phyloP scores from a whole-genome alignment of 371 early-diverging fungal species.

The Mortierella sp. region DNA sequence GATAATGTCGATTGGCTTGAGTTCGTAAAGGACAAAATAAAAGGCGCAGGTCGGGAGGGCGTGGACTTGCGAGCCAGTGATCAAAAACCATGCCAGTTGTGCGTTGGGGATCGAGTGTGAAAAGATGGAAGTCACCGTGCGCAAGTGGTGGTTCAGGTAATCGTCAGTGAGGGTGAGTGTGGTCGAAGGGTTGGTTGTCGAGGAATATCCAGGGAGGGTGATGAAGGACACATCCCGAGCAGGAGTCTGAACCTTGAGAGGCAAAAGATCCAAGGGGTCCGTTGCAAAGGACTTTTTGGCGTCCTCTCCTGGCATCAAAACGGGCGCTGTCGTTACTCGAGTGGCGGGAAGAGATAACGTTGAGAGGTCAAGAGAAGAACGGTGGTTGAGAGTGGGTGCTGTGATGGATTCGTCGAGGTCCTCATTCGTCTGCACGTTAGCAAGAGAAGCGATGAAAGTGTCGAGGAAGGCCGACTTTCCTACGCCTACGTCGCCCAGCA shows the following conservation, averaged over 20 bases:
- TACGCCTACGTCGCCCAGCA: slow-evolving; percentile 51
- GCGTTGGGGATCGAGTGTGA: slow-evolving; percentile 33
- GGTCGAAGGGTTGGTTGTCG: slow-evolving; percentile 39
- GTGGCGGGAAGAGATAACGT: slow-evolving; percentile 18
- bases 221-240: slow-evolving; percentile 45
- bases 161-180: slow-evolving; percentile 42
- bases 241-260: slow-evolving; percentile 31
- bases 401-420: slow-evolving; percentile 36
- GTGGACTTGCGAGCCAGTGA: slow-evolving; percentile 43
- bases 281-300: neutral
- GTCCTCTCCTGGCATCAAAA: slow-evolving; percentile 9
- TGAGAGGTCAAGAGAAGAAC: slow-evolving; percentile 16
- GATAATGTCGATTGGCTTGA: slow-evolving; percentile 53
- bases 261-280: slow-evolving; percentile 39
- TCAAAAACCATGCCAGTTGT: slow-evolving; percentile 55
- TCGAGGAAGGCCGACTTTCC: slow-evolving; percentile 47
- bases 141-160: slow-evolving; percentile 45
- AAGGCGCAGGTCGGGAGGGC: slow-evolving; percentile 50
- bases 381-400: neutral
- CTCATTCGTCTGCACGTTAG: slow-evolving; percentile 25
- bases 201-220: slow-evolving; percentile 51
- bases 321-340: slow-evolving; percentile 19
- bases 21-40: slow-evolving; percentile 57
- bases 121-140: slow-evolving; percentile 33
- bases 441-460: slow-evolving; percentile 43